These are phyloP conservation scores for Sclerotiophoma versabilis DNA, from an alignment of 2,329 filamentous ascomycete species.

Conservation along the genomic window DNA sequence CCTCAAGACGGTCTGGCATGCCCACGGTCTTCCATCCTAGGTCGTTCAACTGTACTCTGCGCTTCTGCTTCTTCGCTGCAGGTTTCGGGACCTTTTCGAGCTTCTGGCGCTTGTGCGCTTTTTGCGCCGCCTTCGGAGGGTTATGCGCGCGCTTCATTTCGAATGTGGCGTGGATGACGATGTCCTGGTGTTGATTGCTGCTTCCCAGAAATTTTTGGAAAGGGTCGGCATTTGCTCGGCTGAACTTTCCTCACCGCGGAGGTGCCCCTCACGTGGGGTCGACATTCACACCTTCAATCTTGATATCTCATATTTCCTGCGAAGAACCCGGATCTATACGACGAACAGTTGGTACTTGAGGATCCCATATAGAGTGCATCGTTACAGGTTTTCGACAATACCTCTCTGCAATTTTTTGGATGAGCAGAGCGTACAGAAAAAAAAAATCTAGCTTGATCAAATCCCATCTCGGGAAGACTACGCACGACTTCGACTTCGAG, in stretches of 20 bases:
- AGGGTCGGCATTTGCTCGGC: slow-evolving; percentile 36
- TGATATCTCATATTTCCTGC: neutral
- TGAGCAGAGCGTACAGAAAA: neutral
- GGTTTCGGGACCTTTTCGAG: slow-evolving; percentile 35
- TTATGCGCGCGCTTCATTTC: slow-evolving; percentile 49
- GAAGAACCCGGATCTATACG: neutral
- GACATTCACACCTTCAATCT: slow-evolving; percentile 13
- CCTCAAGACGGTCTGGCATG: slow-evolving; percentile 78
- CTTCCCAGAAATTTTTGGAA: slow-evolving; percentile 28
- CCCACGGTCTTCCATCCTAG: slow-evolving; percentile 70
- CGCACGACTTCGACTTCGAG: no score
- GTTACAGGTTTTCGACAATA: no score
- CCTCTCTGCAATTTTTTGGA: no score
- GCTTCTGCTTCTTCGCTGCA: slow-evolving; percentile 30
- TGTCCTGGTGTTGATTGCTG: neutral
- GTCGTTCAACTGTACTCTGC: slow-evolving; percentile 56
- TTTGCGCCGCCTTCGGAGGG: slow-evolving; percentile 49
- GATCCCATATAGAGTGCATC: no score
- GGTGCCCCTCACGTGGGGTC: slow-evolving; percentile 32
- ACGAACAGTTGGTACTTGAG: no score
- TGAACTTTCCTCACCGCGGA: slow-evolving; percentile 25
- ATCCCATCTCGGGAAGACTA: no score
- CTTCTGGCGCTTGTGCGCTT: slow-evolving; percentile 54
- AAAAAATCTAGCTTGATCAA: no score
- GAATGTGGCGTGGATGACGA: slow-evolving; percentile 1